Conservation (phyloP, 1,284 basidiomycete genomes). For the Stygiomarasmius scandens region DNA sequence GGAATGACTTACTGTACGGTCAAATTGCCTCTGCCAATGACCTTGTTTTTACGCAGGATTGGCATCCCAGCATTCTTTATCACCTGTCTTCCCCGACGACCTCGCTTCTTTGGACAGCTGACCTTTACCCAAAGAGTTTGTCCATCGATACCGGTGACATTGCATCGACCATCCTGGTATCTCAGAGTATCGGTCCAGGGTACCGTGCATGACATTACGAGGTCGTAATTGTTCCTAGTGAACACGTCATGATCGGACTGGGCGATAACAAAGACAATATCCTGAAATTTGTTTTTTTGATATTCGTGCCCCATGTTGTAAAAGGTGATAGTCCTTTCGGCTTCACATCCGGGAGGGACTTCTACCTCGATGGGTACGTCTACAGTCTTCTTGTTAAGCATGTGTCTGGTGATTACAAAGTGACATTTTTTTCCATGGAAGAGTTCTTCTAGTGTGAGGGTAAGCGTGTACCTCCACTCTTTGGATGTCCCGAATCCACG, state of each 20-base stretch:
- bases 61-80: constrained; percentile 83
- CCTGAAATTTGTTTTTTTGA: constrained; percentile 68
- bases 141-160: constrained; percentile 73
- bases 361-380: constrained; percentile 77
- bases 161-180: constrained; percentile 48
- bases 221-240: constrained; percentile 71
- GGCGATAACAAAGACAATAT: constrained; percentile 80
- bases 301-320: constrained; percentile 79
- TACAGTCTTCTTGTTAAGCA: constrained; percentile 63
- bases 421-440: constrained; percentile 81
- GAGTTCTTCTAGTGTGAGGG: constrained; percentile 83
- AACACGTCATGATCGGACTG: constrained; percentile 75
- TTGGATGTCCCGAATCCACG: constrained; percentile 29
- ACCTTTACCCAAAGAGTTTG: constrained; percentile 62
- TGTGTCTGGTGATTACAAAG: constrained; percentile 77
- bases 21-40: constrained; percentile 76
- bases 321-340: constrained; percentile 81
- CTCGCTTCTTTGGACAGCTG: constrained; percentile 67
- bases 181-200: constrained; percentile 72
- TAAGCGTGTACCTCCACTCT: constrained; percentile 71
- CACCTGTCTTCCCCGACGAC: constrained; percentile 43
- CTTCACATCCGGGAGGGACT: constrained; percentile 71
- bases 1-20: constrained; percentile 62
- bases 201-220: constrained; percentile 68
- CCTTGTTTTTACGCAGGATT: constrained; percentile 62